These are phyloP conservation scores for Plantago rigida DNA, from an alignment of 305 asterid species.

Conservation along the genomic window DNA sequence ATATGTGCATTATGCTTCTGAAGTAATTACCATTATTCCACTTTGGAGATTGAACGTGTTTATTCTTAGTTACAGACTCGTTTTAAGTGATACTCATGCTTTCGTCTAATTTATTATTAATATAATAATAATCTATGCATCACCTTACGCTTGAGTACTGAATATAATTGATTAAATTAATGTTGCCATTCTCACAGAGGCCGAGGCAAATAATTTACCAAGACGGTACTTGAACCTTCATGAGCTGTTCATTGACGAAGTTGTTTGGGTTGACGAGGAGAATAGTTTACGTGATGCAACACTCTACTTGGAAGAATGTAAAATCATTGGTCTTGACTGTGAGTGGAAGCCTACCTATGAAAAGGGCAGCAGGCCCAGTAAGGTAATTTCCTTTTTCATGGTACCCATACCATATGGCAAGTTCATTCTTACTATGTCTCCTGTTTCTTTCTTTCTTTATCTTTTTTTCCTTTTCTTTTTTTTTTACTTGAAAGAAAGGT, in stretches of 20 bases:
- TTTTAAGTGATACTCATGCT: conserved; percentile 6
- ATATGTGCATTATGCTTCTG: conserved; percentile 10
- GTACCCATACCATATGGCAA: conserved; percentile 9
- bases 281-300: conserved; percentile 53
- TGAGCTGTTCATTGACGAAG: conserved; percentile 62
- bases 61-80: conserved; percentile 8
- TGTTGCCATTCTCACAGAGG: conserved; percentile 36
- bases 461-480: too few species aligned
- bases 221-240: conserved; percentile 59
- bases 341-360: conserved; percentile 90
- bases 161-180: conserved; percentile 13
- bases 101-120: conserved; percentile 5
- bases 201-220: conserved; percentile 37
- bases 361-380: conserved; percentile 66
- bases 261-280: conserved; percentile 69
- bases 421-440: conserved; percentile 4
- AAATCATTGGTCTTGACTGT: conserved; percentile 82
- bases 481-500: too few species aligned
- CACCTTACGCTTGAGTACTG: not conserved
- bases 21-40: conserved; percentile 4
- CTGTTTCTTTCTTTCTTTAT: conserved; percentile 1
- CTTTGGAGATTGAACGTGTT: conserved; percentile 15
- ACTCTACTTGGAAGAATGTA: conserved; percentile 55
- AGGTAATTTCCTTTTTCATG: conserved; percentile 40
- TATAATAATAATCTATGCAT: not conserved